A percentile compares a stretch with the other conserved stretches of the same genome.
phyloP scores from a whole-genome alignment of 2,329 filamentous ascomycete species.

The Gyromitra esculenta region DNA sequence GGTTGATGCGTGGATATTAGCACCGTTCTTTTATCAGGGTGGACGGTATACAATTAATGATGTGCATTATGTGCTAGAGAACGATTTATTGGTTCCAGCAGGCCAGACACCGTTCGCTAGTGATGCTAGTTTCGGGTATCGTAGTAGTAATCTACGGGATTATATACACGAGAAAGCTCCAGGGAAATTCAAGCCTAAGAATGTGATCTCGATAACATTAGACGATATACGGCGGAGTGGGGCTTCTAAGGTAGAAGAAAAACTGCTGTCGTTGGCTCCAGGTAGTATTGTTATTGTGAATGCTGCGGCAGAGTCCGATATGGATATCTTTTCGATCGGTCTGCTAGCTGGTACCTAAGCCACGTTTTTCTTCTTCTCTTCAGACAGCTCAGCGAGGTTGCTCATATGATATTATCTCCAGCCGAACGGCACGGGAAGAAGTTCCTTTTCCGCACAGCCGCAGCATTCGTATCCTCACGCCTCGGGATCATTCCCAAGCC shows the following conservation, averaged over 20 bases:
- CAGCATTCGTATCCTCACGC: slow-evolving; percentile 40
- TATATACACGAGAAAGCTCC: slow-evolving; percentile 41
- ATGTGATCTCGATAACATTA: slow-evolving; percentile 21
- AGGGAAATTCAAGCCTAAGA: slow-evolving; percentile 9
- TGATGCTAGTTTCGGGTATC: slow-evolving; percentile 37
- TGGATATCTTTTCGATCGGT: slow-evolving; percentile 27
- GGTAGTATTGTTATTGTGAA: slow-evolving; percentile 32
- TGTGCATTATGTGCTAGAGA: slow-evolving; percentile 37
- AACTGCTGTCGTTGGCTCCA: slow-evolving; percentile 7
- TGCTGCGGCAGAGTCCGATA: slow-evolving; percentile 32
- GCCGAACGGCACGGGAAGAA: slow-evolving; percentile 29
- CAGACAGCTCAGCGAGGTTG: background rate
- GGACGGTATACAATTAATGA: slow-evolving; percentile 37
- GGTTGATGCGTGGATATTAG: slow-evolving; percentile 33
- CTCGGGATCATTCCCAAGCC: slow-evolving; percentile 28
- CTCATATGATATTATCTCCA: slow-evolving; percentile 5
- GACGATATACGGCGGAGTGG: slow-evolving; percentile 21
- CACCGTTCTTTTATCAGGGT: slow-evolving; percentile 37
- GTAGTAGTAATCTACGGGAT: slow-evolving; percentile 22
- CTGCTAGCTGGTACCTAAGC: slow-evolving; percentile 29
- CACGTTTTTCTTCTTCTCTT: background rate
- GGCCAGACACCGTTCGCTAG: slow-evolving; percentile 29
- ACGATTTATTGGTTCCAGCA: slow-evolving; percentile 18
- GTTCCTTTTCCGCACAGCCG: slow-evolving; percentile 41
- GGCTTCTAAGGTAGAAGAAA: background rate